A percentile compares a stretch with the other conserved stretches of the same genome.
Evolutionary conservation across 2,329 filamentous ascomycete genomes (phyloP).

Genomic region (Calonectria pseudoreteaudii): DNA sequence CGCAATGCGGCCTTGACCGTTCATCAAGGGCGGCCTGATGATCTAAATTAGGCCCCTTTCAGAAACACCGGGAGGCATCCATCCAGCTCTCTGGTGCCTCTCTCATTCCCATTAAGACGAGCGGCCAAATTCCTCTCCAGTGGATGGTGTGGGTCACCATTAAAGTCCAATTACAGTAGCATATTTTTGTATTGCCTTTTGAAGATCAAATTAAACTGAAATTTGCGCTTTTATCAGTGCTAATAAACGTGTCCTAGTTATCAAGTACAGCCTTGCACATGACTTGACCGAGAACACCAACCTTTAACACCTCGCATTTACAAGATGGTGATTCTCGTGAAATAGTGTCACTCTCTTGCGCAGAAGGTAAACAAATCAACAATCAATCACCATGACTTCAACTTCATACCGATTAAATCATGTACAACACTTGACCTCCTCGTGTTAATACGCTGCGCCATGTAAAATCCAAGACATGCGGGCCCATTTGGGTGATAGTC

Average conservation of each 20-base stretch:
- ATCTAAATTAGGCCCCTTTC: constrained; percentile 1
- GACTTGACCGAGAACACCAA: background rate
- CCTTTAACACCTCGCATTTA: too few relatives aligned
- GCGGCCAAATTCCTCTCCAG: constrained; percentile 6
- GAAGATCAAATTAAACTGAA: background rate
- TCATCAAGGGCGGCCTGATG: constrained; percentile 4
- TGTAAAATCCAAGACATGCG: background rate
- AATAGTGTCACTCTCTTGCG: background rate
- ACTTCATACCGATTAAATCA: background rate
- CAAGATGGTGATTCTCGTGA: background rate
- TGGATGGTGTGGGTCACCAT: background rate
- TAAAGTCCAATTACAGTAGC: constrained; percentile 1
- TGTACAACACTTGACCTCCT: background rate
- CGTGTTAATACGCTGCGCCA: background rate
- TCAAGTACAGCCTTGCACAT: background rate
- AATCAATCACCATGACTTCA: background rate
- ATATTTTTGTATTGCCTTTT: background rate
- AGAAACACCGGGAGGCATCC: background rate
- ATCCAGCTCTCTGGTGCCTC: background rate
- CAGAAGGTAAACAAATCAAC: background rate
- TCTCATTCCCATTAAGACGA: constrained; percentile 7
- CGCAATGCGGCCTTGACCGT: background rate
- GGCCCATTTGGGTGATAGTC: background rate
- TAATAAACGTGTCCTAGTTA: background rate
- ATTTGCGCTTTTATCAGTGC: background rate